Evolutionary conservation across 2,329 filamentous ascomycete genomes (phyloP), one percentile per base, ranked within the genome.

Genomic region (Fusarium verrucosum): DNA sequence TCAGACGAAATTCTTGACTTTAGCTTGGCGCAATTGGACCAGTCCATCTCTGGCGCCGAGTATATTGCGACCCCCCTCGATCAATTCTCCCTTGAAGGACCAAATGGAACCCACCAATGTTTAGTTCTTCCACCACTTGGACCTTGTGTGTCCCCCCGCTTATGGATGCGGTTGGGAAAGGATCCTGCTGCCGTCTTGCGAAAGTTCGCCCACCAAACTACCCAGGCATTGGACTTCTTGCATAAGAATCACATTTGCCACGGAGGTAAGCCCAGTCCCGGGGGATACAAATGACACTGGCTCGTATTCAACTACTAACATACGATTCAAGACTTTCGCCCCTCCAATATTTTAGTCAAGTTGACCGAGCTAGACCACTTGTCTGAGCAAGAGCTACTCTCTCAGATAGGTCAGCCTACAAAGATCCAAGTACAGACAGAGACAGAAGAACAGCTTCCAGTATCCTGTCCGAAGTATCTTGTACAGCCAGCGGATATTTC

Each of bases 211-310:
- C 20, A 50, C 2, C 68, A 75, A 37, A 46, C 60, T 5, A 49
- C 62, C 0, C 50, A 68, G 33, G 72, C 72, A 0, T 41, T 76
- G 28, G 40, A 55, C 3, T 65, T 65, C 28, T 41, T 76, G 0
- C 75, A 77, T 13, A 44, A 56, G 10, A 59, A 70, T n/a, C 51
- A 68, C 2, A 57, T 76, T 2, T 75, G 74, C 3, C 74, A 77
- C 8, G 74, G 74, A 47, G 75, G 74, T 40, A n/a, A 16, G 28
- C 3, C 4, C 3, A 8, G 0, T 8, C 4, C 3, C 5, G 2
- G 2, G 2, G 4, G 1, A 13, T 6, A 5, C 1, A 0, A 3
- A 1, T 5, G 2, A 22, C 2, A 0, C 10, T 4, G 23, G 5
- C 6, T n/a, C 8, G 2, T 4, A 0, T 30, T 19, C 5, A 8